phyloP scores from a whole-genome alignment of 2,329 filamentous ascomycete genomes.

The Metarhizium sp. region DNA sequence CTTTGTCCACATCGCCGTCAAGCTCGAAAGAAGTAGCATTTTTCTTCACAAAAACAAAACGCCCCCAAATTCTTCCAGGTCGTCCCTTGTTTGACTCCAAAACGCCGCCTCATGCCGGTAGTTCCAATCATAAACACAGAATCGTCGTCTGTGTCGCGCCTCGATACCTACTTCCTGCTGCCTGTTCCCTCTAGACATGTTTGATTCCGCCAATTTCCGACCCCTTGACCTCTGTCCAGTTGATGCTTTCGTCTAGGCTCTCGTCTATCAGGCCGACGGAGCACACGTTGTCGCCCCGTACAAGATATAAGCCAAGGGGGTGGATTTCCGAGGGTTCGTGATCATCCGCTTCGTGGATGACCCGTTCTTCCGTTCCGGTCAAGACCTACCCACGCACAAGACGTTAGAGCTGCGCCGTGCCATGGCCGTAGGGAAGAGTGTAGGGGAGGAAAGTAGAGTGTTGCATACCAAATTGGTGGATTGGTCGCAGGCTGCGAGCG shows the following conservation, averaged over 20 bases:
- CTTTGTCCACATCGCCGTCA: too few relatives aligned
- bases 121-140: not conserved
- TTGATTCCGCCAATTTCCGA: constrained; percentile 77
- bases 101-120: constrained; percentile 10
- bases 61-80: too few relatives aligned
- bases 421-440: not conserved
- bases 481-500: constrained; percentile 77
- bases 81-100: not conserved
- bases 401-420: not conserved
- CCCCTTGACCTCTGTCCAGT: constrained; percentile 87
- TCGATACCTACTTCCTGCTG: not conserved
- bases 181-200: constrained; percentile 43
- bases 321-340: constrained; percentile 72
- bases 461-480: constrained; percentile 69
- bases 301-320: constrained; percentile 79
- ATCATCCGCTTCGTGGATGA: constrained; percentile 80
- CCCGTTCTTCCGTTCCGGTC: constrained; percentile 72
- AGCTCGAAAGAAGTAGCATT: too few relatives aligned
- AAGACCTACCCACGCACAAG: constrained; percentile 49
- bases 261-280: constrained; percentile 86
- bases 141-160: not conserved
- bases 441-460: not conserved
- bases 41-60: too few relatives aligned
- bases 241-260: constrained; percentile 77
- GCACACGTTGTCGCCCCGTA: constrained; percentile 90